Evolutionary conservation across 768 basidiomycete genomes (phyloP).

Genomic region (Daedaleopsis nitida): DNA sequence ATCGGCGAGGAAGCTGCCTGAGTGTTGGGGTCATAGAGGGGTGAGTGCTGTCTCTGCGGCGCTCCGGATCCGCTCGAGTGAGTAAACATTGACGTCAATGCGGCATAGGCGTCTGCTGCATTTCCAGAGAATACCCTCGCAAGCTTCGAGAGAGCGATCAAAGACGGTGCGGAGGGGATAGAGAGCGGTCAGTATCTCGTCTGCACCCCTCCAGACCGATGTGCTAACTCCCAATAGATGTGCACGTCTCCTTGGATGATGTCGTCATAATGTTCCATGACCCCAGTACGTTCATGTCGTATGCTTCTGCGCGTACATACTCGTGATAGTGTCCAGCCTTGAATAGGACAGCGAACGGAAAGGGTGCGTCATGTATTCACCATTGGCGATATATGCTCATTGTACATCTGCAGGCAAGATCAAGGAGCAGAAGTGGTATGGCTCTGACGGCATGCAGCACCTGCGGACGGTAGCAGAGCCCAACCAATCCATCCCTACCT

Average conservation of each 20-base stretch:
- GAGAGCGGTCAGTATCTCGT: constrained; percentile 76
- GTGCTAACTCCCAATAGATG: constrained; percentile 56
- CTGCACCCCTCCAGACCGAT: background rate
- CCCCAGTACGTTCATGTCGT: constrained; percentile 50
- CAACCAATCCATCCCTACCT: constrained; percentile 89
- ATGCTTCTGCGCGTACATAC: background rate
- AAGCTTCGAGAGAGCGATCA: constrained; percentile 88
- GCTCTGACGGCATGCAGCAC: constrained; percentile 61
- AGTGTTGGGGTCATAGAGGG: constrained; percentile 32
- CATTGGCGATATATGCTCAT: no score
- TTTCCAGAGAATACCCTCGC: constrained; percentile 92
- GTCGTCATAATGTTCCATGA: constrained; percentile 96
- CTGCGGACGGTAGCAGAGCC: constrained; percentile 78
- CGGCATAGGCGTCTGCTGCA: constrained; percentile 69
- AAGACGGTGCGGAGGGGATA: constrained; percentile 89
- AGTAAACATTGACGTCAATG: background rate
- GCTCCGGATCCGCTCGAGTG: background rate
- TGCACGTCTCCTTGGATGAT: constrained; percentile 85
- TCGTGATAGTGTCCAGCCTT: constrained; percentile 45
- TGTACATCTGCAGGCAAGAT: constrained; percentile 49
- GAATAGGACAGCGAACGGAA: constrained; percentile 79
- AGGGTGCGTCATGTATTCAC: constrained; percentile 43
- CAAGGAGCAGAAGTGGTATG: constrained; percentile 48
- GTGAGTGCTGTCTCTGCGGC: constrained; percentile 18
- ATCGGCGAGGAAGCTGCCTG: constrained; percentile 11